phyloP scores from a whole-genome alignment of 768 basidiomycete species.

The Xanthoconium stramineum region DNA sequence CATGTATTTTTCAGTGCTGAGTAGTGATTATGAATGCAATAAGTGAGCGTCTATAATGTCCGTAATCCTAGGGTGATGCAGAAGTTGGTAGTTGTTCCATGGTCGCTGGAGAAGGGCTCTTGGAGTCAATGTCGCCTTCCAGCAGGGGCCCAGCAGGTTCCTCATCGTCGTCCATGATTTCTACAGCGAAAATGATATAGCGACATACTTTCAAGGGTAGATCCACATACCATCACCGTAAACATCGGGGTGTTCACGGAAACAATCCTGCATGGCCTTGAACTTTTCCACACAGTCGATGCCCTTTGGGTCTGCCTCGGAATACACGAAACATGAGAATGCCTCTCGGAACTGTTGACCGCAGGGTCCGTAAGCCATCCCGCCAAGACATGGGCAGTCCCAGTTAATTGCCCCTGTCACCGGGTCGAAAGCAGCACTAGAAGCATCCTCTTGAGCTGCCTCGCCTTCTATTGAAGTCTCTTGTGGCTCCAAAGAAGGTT shows the following conservation, averaged over 20 bases:
- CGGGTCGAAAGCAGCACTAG: slow-evolving; percentile 79
- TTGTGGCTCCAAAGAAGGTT: slow-evolving; percentile 6
- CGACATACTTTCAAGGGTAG: background rate
- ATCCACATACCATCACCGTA: slow-evolving; percentile 80
- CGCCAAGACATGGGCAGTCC: slow-evolving; percentile 98
- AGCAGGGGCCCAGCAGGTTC: slow-evolving; percentile 27
- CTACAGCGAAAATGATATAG: slow-evolving; percentile 31
- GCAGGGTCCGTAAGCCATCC: slow-evolving; percentile 98
- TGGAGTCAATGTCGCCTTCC: slow-evolving; percentile 6
- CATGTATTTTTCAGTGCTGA: slow-evolving; percentile 23
- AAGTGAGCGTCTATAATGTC: slow-evolving; percentile 25
- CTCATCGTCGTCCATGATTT: slow-evolving; percentile 70
- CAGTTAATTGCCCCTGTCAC: slow-evolving; percentile 99
- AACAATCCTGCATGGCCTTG: slow-evolving; percentile 96
- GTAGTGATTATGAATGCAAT: slow-evolving; percentile 31
- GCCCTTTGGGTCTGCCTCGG: slow-evolving; percentile 94
- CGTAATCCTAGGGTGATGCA: slow-evolving; percentile 18
- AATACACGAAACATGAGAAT: slow-evolving; percentile 95
- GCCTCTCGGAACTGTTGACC: slow-evolving; percentile 91
- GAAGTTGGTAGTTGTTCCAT: slow-evolving; percentile 7
- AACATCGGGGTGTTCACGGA: slow-evolving; percentile 92
- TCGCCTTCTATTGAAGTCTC: slow-evolving; percentile 19
- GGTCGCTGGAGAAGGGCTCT: slow-evolving; percentile 7
- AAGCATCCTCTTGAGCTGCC: slow-evolving; percentile 26
- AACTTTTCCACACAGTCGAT: slow-evolving; percentile 98